Evolutionary conservation across 768 basidiomycete species (phyloP), one percentile per base, ranked within the genome.

Genomic region (Kwoniella sp.): DNA sequence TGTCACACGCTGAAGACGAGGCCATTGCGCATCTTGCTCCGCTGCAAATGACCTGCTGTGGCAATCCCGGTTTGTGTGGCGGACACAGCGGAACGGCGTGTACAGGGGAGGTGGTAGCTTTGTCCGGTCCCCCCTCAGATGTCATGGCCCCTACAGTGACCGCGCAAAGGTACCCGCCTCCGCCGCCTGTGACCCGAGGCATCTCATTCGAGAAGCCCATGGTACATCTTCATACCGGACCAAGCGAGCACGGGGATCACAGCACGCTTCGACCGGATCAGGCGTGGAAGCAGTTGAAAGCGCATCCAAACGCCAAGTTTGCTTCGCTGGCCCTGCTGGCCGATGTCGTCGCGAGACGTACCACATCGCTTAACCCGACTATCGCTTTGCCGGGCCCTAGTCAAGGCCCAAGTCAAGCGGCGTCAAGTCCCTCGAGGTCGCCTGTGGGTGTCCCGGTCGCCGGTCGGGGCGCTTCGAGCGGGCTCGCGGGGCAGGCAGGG

Each of bases 221-320:
- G 33, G 42, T 43, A 1, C 41, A 52, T 38, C 28, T 52, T 14
- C 42, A 43, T 44, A 31, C 42, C n/a, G 15, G 33, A 52, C 29
- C 22, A 44, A 31, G 17, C 45, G 3, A 26, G 11, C 6, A 39
- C 11, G 29, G 33, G 3, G 51, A 52, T 20, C 53, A 55, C 19
- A 57, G 49, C 12, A 70, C 57, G 2, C 63, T 73, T 33, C 48
- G 62, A 14, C 54, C 59, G 3, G 70, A 73, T 50, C 60, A 73
- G 42, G 72, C 72, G 8, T 73, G 72, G 72, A 63, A 63, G 41
- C 56, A 65, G n/a, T 44, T 73, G n/a, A 73, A 73, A 57, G 70
- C 70, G 3, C 72, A 73, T 60, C 72, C 72, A 15, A 73, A 73
- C 47, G 62, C 61, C 26, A 62, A 63, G 44, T 68, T 62, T 37